Conservation (phyloP, 164 flowering plant species). For the Pachysandra terminalis region DNA sequence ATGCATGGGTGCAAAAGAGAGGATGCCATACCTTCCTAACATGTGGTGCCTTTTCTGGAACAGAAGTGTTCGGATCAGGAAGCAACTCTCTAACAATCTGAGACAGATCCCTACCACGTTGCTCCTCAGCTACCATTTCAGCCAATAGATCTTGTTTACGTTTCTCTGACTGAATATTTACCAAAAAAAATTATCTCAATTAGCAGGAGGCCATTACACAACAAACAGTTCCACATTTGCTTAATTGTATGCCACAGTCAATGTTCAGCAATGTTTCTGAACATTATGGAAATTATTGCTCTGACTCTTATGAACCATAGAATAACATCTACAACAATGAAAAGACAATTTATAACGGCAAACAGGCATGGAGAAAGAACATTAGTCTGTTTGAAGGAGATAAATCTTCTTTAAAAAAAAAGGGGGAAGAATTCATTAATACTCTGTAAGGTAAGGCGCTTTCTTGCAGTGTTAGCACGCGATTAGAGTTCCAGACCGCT, state of each 20-base stretch:
- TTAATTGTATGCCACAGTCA: not conserved
- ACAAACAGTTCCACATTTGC: not conserved
- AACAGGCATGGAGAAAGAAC: not conserved
- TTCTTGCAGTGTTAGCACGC: too few species aligned
- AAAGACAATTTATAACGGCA: not conserved
- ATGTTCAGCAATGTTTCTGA: too few species aligned
- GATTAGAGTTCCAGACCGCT: too few species aligned
- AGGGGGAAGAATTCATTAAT: too few species aligned
- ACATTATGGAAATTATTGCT: not conserved
- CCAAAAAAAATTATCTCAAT: not conserved
- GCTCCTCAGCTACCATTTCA: slow-evolving; percentile 67
- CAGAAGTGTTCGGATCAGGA: slow-evolving; percentile 42
- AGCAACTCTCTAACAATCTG: slow-evolving; percentile 58
- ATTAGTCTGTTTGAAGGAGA: too few species aligned
- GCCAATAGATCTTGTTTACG: slow-evolving; percentile 65
- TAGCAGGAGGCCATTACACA: not conserved
- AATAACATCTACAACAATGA: not conserved
- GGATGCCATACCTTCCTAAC: slow-evolving; percentile 52
- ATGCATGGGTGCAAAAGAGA: too few species aligned
- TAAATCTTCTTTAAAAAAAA: too few species aligned
- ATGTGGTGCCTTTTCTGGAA: slow-evolving; percentile 35
- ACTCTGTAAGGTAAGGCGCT: too few species aligned
- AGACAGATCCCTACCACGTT: slow-evolving; percentile 57
- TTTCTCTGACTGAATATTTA: slow-evolving; percentile 57
- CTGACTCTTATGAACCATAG: not conserved